A percentile compares a stretch with the other conserved stretches of the same genome.
Evolutionary conservation across 2,329 filamentous ascomycete species (phyloP).

Genomic region (Botrytis porri): DNA sequence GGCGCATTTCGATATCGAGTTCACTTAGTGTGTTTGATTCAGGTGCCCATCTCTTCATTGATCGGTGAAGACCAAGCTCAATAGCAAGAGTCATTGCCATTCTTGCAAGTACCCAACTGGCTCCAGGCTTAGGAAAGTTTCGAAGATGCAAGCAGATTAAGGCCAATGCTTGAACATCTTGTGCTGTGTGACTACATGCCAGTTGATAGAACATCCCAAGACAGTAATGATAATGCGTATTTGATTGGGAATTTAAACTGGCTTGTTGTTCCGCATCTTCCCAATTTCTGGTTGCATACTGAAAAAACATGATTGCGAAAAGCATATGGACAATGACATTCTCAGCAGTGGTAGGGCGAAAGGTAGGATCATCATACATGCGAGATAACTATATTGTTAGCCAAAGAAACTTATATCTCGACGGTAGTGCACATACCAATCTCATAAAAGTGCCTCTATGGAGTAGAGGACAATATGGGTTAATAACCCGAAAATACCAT

Average conservation of each 20-base stretch:
- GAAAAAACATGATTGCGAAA: constrained; percentile 73
- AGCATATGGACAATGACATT: constrained; percentile 74
- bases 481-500: constrained; percentile 72
- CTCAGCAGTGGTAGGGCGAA: constrained; percentile 61
- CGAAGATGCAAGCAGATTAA: constrained; percentile 71
- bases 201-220: constrained; percentile 67
- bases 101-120: constrained; percentile 65
- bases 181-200: constrained; percentile 56
- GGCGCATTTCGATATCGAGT: constrained; percentile 73
- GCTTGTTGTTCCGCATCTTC: constrained; percentile 52
- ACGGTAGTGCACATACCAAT: constrained; percentile 49
- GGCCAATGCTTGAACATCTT: constrained; percentile 69
- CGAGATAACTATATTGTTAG: constrained; percentile 50
- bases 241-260: constrained; percentile 61
- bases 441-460: constrained; percentile 71
- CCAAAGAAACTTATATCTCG: not conserved
- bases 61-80: constrained; percentile 72
- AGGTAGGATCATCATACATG: constrained; percentile 67
- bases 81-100: constrained; percentile 66
- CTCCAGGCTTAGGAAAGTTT: constrained; percentile 75
- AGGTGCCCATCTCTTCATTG: constrained; percentile 56
- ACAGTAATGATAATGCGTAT: constrained; percentile 75
- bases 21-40: constrained; percentile 43
- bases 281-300: constrained; percentile 69
- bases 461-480: constrained; percentile 71